A percentile compares a stretch with the other conserved stretches of the same genome.
phyloP scores from a whole-genome alignment of 306 rosid species.

The Hippophae rhamnoides region DNA sequence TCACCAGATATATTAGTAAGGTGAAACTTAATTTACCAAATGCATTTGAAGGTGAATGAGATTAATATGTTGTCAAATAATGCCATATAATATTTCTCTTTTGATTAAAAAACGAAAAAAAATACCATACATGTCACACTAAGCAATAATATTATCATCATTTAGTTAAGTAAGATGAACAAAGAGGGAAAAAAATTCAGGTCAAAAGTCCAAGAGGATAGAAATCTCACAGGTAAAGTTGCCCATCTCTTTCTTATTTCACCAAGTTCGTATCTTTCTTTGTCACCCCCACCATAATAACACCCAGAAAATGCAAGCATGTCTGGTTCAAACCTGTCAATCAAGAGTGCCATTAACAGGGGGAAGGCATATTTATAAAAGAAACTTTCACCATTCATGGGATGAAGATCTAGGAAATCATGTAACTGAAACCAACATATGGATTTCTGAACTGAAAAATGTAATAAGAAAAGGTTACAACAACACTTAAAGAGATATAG shows the following conservation, averaged over 20 bases:
- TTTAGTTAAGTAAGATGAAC: neutral
- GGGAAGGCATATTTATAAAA: too few species aligned
- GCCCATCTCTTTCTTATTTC: slow-evolving; percentile 97
- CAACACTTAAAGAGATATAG: neutral
- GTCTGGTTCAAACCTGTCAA: slow-evolving; percentile 93
- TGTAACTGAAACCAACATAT: too few species aligned
- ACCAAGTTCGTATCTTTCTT: slow-evolving; percentile 80
- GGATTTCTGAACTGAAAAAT: too few species aligned
- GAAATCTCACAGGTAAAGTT: slow-evolving; percentile 85
- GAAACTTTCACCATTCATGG: too few species aligned
- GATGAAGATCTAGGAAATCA: too few species aligned
- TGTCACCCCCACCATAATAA: slow-evolving; percentile 96
- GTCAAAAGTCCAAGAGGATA: slow-evolving; percentile 10
- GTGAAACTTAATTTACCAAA: neutral
- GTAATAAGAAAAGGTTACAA: too few species aligned
- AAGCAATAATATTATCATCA: neutral
- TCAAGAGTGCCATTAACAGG: slow-evolving; percentile 11
- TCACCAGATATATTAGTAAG: neutral
- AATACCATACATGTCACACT: neutral
- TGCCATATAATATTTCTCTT: too few species aligned
- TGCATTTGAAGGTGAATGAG: too few species aligned
- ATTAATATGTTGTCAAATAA: too few species aligned
- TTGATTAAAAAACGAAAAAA: too few species aligned
- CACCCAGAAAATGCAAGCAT: slow-evolving; percentile 99
- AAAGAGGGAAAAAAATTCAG: slow-evolving; percentile 3